These are phyloP conservation scores for Pecoramyces ruminantium DNA, from an alignment of 192 early-diverging fungal species.

Conservation along the genomic window DNA sequence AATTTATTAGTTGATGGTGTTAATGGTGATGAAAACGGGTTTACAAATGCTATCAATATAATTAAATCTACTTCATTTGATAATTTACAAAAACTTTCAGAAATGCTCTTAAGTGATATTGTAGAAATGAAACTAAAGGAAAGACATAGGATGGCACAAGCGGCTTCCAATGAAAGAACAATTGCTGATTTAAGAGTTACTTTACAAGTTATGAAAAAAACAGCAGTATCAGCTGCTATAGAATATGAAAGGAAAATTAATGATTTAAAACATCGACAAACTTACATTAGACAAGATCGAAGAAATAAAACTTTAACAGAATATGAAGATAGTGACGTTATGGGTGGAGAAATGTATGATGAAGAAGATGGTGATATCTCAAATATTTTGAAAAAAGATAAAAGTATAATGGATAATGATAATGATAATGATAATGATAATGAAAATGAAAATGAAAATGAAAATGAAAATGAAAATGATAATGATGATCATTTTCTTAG, in stretches of 20 bases:
- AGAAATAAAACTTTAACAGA: neutral
- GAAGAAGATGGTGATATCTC: neutral
- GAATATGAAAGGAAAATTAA: slow-evolving; percentile 17
- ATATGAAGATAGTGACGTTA: neutral
- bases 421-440: too few species aligned
- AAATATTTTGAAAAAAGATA: neutral
- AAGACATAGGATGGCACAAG: slow-evolving; percentile 18
- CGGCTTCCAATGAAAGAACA: slow-evolving; percentile 25
- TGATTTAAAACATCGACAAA: neutral
- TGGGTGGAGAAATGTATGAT: neutral
- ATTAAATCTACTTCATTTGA: slow-evolving; percentile 23
- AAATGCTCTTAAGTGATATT: slow-evolving; percentile 37
- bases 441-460: too few species aligned
- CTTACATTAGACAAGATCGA: neutral
- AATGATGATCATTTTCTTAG: neutral
- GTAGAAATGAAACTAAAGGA: slow-evolving; percentile 24
- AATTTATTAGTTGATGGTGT: slow-evolving; percentile 23
- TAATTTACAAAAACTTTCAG: slow-evolving; percentile 26
- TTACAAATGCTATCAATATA: slow-evolving; percentile 10
- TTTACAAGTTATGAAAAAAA: slow-evolving; percentile 35
- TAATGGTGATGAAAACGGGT: neutral
- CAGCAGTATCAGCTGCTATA: slow-evolving; percentile 25
- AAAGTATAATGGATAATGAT: neutral
- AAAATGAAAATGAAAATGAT: neutral
- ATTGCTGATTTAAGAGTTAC: slow-evolving; percentile 29